Evolutionary conservation across 306 rosid genomes (phyloP), one percentile per base, ranked within the genome.

Genomic region (Ormosia emarginata): DNA sequence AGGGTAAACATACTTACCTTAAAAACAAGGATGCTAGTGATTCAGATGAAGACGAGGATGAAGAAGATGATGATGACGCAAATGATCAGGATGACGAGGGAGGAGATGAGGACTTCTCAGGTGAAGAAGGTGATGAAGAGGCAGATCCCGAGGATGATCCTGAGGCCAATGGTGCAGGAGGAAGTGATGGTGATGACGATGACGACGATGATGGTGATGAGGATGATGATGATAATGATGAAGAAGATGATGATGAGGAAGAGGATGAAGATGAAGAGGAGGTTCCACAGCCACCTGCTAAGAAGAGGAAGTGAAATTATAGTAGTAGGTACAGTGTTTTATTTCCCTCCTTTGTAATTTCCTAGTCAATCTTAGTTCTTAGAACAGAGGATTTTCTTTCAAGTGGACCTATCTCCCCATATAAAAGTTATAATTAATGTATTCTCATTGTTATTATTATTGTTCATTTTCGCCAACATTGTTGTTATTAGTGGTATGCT

Each of bases 201-300:
- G 91, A 84, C 0, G 92, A 50, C 0, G 93, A 63, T 0, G 85
- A 81, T 0, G 88, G 75, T 0, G 90, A 62, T 0, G 85, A 52
- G 0, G 95, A 66, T 0, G 92, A 81, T 0, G 90, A 75, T 0
- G 92, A 79, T 0, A 92, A 73, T 0, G 92, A 77, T 0, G 92
- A 77, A 0, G 94, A 79, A 0, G 93, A 76, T 0, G 92, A 84
- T 0, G 94, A 85, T 0, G 97, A 89, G 0, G 97, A 90, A 0
- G 94, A 87, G 0, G 88, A 89, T 0, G 93, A 90, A 0, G 91
- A 91, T 0, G 95, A 90, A 0, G 94, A 91, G 2, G 95, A 88
- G 61, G 84, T 83, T 83, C 90, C 84, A 7, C 87, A 91, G 87
- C 97, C 97, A 49, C 96, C 97, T 11, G 47, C 93, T 1, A 93